Base-by-base conservation (phyloP, 495 filamentous ascomycete genomes). In the Delitschia confertaspora region DNA sequence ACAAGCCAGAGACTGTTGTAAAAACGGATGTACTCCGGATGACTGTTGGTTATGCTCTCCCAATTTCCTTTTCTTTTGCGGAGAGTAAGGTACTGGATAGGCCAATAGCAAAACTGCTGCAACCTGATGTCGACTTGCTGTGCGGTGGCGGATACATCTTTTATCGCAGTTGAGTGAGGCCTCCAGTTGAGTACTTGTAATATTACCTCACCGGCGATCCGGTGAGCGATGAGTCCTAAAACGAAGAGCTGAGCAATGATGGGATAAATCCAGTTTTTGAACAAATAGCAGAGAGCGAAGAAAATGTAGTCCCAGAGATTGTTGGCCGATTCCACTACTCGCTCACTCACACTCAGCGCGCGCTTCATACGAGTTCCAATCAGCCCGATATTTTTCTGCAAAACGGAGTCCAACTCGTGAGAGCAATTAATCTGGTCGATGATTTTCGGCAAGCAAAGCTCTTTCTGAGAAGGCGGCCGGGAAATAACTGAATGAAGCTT, bases 1-100 rank as follows among this genome's bases (percentile, higher is more conserved):
- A 99, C 91, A 17, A 99, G 83, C 91, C 91, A 99, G 14, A 99
- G 69, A 54, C 88, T 95, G 65, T 95, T 96, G 63, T 95, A 99
- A 63, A 99, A 99, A 26, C 91, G 85, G 53, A 99, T 99, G 58
- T 99, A 99, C 61, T 96, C 89, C 3, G 93, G 85, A 63, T 99
- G 89, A 47, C 82, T 93, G 38, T 82, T 93, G 0, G 87, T 95
- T 24, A 95, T 79, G 61, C 89, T 95, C 52, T 87, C 84, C 91
- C 93, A 96, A 48, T 94, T 88, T 36, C 83, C 78, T 53, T 88
- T 93, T 31, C 89, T 72, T 48, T 84, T 77, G 8, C 88, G 83
- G 18, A 99, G 64, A 10, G 88, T 96, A 38, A 89, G 68, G 58
- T 98, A 95, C 60, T 96, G 89, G 57, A 93, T 85, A 3, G 89